A percentile compares a stretch with the other conserved stretches of the same genome.
Conservation (phyloP, 2,329 filamentous ascomycete species). For the Bipolaris bicolor region DNA sequence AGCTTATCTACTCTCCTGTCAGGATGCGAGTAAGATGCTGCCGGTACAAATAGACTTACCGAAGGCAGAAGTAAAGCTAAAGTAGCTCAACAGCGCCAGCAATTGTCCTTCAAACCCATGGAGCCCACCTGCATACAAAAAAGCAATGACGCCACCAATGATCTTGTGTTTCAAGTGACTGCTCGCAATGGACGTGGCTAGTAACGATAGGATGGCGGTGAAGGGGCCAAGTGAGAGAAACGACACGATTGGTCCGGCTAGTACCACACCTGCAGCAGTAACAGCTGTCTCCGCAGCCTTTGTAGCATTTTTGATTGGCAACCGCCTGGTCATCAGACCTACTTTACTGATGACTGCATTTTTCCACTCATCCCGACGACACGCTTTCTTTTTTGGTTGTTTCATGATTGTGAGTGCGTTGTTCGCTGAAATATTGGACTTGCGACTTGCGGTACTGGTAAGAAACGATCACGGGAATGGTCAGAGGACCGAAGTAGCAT, state of each 20-base stretch:
- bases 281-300: not conserved
- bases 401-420: not conserved
- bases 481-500: not conserved
- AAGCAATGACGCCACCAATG: not conserved
- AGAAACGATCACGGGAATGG: not conserved
- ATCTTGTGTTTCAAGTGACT: not conserved
- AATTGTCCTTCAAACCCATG: not conserved
- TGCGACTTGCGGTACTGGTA: not conserved
- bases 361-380: not conserved
- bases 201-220: not conserved
- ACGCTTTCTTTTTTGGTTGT: not conserved
- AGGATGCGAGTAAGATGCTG: not conserved
- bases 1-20: not conserved
- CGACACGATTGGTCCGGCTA: not conserved
- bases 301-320: not conserved
- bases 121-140: constrained; percentile 1
- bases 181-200: not conserved
- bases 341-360: not conserved
- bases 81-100: constrained; percentile 7
- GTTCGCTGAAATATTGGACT: not conserved
- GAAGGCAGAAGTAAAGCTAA: constrained; percentile 2
- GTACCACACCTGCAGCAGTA: not conserved
- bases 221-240: not conserved
- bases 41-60: not conserved
- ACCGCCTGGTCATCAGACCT: too few relatives aligned